These are phyloP conservation scores for Ephemerocybe angulata DNA, from an alignment of 768 basidiomycete species.

Conservation along the genomic window DNA sequence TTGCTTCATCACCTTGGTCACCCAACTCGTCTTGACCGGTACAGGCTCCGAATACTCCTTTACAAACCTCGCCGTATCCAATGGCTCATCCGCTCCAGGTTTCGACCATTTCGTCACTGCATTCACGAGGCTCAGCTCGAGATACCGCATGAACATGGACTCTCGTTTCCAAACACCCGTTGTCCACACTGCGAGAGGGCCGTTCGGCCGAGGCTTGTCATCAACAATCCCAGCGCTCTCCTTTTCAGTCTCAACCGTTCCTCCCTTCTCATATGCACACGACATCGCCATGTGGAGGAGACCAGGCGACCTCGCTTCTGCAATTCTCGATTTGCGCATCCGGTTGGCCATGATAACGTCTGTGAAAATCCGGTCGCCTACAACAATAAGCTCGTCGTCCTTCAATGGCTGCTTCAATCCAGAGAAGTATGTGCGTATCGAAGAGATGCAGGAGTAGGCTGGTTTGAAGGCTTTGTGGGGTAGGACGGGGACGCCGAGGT, in stretches of 20 bases:
- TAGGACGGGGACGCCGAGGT: constrained; percentile 80
- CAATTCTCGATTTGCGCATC: constrained; percentile 35
- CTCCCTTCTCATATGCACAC: constrained; percentile 25
- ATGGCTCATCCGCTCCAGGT: constrained; percentile 17
- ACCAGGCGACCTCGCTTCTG: constrained; percentile 1
- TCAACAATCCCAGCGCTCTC: constrained; percentile 12
- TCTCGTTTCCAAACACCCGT: constrained; percentile 68
- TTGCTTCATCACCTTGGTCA: background rate
- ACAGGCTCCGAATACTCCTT: constrained; percentile 19
- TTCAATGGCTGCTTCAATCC: constrained; percentile 52
- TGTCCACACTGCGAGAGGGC: constrained; percentile 69
- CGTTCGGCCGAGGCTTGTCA: constrained; percentile 16
- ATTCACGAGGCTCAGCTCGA: constrained; percentile 51
- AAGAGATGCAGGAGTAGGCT: constrained; percentile 65
- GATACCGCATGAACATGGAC: constrained; percentile 55
- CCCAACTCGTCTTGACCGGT: background rate
- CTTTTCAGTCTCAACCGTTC: constrained; percentile 24
- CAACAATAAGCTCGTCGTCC: constrained; percentile 67
- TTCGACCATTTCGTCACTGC: constrained; percentile 41
- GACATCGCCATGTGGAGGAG: constrained; percentile 13
- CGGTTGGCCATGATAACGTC: constrained; percentile 86
- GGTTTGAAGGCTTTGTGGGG: constrained; percentile 78
- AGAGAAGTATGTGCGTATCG: constrained; percentile 74
- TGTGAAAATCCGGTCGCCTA: constrained; percentile 92
- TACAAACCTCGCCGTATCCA: constrained; percentile 28